A percentile compares a stretch with the other conserved stretches of the same genome.
Conservation (phyloP, 208 protist species). For the Tritrichomonas musculus region DNA sequence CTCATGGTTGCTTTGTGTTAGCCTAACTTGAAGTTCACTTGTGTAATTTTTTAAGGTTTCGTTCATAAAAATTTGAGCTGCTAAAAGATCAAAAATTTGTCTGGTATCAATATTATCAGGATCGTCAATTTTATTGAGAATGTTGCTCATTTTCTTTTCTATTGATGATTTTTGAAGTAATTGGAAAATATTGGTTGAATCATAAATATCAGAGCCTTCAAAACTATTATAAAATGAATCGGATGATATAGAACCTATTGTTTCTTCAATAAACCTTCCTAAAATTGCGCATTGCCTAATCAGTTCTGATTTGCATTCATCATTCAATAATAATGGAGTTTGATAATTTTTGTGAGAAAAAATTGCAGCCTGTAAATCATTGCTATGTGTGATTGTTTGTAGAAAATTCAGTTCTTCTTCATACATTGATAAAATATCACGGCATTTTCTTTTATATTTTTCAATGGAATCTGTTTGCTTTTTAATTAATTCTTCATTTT, state of each 20-base stretch:
- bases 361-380: background rate
- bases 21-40: background rate
- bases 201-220: too few relatives aligned
- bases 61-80: slow-evolving; percentile 25
- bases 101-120: background rate
- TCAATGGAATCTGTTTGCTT: background rate
- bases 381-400: background rate
- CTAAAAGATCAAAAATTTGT: background rate
- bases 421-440: background rate
- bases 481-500: background rate
- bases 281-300: background rate
- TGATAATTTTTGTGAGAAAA: background rate
- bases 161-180: background rate
- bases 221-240: background rate
- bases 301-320: background rate
- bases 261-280: background rate
- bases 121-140: background rate
- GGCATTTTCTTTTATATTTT: background rate
- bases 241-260: background rate
- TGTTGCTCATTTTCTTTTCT: background rate
- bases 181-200: background rate
- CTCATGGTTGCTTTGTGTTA: background rate
- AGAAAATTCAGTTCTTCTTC: slow-evolving; percentile 13
- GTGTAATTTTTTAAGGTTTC: background rate
- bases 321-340: background rate